phyloP scores from a whole-genome alignment of 441 rosid species.

The Adansonia gregorii region DNA sequence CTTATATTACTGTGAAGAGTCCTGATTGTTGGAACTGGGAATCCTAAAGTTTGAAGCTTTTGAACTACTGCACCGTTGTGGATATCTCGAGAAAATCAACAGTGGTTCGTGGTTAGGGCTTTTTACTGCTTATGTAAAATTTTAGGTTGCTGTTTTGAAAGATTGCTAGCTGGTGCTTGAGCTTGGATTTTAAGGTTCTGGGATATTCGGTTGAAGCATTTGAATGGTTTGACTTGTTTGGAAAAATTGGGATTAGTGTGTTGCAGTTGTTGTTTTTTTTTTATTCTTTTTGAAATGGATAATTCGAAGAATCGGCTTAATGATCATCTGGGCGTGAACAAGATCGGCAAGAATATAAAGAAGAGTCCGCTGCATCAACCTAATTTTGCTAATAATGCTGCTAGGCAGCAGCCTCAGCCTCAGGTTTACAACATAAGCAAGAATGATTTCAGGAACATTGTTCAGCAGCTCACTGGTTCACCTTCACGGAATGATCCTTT shows the following conservation, averaged over 20 bases:
- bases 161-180: conserved; percentile 18
- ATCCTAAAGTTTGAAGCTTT: conserved; percentile 25
- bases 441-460: conserved; percentile 82
- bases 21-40: neutral
- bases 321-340: conserved; percentile 83
- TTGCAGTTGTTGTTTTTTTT: conserved; percentile 21
- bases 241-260: neutral
- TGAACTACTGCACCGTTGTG: neutral
- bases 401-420: conserved; percentile 81
- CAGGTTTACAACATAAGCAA: conserved; percentile 94
- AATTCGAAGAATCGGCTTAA: conserved; percentile 65
- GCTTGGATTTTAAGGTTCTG: conserved; percentile 22
- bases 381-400: conserved; percentile 57
- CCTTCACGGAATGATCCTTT: conserved; percentile 62
- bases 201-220: conserved; percentile 10
- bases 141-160: conserved; percentile 2
- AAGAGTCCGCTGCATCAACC: conserved; percentile 83
- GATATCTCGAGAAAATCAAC: neutral
- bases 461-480: conserved; percentile 89
- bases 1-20: neutral
- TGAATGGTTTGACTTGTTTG: conserved; percentile 18
- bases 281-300: conserved; percentile 51
- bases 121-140: conserved; percentile 4
- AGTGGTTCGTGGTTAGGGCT: neutral
- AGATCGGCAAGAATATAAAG: conserved; percentile 78